These are phyloP conservation scores for Candida ponderosae DNA, from an alignment of 805 yeast species.

Conservation along the genomic window DNA sequence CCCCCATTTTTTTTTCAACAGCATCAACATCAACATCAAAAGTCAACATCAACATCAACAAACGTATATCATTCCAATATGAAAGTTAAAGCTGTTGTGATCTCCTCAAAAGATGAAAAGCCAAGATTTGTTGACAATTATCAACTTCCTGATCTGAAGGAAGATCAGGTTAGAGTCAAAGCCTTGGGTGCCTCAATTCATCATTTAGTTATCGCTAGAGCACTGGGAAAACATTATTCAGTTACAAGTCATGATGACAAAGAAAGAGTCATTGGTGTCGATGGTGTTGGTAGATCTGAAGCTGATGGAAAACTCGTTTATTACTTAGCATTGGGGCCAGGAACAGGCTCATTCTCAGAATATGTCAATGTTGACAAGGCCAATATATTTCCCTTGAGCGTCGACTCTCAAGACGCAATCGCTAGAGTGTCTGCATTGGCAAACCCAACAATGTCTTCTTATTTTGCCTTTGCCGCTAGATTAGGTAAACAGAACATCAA, in stretches of 20 bases:
- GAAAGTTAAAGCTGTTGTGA: conserved; percentile 1
- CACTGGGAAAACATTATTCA: conserved; percentile 5
- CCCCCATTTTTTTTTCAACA: too few species aligned
- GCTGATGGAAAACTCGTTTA: neutral
- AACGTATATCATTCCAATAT: too few species aligned
- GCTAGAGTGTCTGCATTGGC: conserved; percentile 4
- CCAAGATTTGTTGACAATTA: neutral
- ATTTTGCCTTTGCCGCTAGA: conserved; percentile 3
- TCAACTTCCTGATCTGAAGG: neutral
- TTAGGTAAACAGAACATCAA: neutral
- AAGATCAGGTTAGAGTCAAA: neutral
- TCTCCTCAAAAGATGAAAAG: neutral
- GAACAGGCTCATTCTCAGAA: conserved; percentile 4
- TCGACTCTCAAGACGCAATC: conserved; percentile 1
- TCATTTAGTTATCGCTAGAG: conserved; percentile 5
- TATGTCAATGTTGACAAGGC: conserved; percentile 2
- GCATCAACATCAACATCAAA: too few species aligned
- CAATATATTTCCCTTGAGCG: neutral
- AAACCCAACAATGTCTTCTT: conserved; percentile 7
- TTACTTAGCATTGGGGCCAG: conserved; percentile 2
- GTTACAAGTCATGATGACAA: neutral
- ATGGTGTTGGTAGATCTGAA: conserved; percentile 2
- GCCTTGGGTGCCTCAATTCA: conserved; percentile 3
- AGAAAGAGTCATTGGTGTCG: conserved; percentile 4
- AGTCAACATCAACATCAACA: too few species aligned